Percentiles rank a stretch among this genome's conserved stretches.
Evolutionary conservation across 2,329 filamentous ascomycete species (phyloP).

Genomic region (Aspergillus clavatus): DNA sequence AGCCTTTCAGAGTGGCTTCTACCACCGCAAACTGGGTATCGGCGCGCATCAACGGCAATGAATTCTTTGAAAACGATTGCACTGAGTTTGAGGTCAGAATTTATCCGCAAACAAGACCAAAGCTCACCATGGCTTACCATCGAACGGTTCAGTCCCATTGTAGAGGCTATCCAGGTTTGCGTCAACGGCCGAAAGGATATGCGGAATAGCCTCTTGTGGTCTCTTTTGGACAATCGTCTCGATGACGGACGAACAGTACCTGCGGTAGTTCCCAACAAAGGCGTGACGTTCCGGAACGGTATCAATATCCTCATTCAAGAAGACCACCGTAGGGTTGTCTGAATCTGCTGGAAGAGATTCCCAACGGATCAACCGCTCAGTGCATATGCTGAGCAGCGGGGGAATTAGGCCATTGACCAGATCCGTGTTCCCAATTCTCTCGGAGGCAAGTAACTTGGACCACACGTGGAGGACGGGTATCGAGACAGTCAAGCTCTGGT

Average conservation of each 20-base stretch:
- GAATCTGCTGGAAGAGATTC: conserved; percentile 80
- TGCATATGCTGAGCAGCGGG: conserved; percentile 75
- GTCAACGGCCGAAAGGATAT: conserved; percentile 79
- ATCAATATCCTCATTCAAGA: conserved; percentile 89
- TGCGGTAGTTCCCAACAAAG: conserved; percentile 90
- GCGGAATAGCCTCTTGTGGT: conserved; percentile 76
- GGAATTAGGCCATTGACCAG: conserved; percentile 63
- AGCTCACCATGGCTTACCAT: conserved; percentile 46
- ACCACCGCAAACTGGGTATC: conserved; percentile 89
- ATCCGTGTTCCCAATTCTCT: conserved; percentile 55
- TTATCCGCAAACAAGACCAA: not conserved
- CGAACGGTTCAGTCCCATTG: conserved; percentile 62
- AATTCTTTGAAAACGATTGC: conserved; percentile 38
- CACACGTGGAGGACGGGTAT: conserved; percentile 89
- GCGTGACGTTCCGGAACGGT: conserved; percentile 90
- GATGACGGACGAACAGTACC: conserved; percentile 83
- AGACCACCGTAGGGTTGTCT: conserved; percentile 71
- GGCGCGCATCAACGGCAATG: conserved; percentile 56
- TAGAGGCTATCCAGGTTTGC: conserved; percentile 71
- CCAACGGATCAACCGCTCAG: conserved; percentile 77
- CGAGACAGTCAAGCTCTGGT: conserved; percentile 84
- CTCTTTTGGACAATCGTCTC: conserved; percentile 79
- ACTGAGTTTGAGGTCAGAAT: conserved; percentile 19
- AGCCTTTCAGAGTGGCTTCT: conserved; percentile 83
- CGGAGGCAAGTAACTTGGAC: conserved; percentile 73